Evolutionary conservation across 2,329 filamentous ascomycete genomes (phyloP).

Genomic region (Dactylellina cionopaga): DNA sequence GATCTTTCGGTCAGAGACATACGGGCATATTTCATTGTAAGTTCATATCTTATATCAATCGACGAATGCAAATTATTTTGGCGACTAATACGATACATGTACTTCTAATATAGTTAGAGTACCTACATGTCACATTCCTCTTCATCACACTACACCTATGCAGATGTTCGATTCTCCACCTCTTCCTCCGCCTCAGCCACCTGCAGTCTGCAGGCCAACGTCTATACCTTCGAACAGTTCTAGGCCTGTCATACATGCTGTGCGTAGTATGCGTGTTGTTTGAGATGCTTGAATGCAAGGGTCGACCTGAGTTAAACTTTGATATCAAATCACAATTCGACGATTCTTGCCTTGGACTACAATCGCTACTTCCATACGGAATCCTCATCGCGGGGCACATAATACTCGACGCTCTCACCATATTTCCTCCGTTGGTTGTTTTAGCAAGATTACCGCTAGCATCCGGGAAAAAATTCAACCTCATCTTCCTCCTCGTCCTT

Average conservation of each 20-base stretch:
- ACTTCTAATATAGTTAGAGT: conserved; percentile 13
- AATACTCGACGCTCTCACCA: conserved; percentile 24
- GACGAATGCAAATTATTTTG: background rate
- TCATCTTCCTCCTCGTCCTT: conserved; percentile 28
- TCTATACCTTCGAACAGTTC: conserved; percentile 9
- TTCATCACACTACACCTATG: conserved; percentile 29
- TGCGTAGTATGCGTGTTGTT: background rate
- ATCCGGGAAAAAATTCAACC: conserved; percentile 31
- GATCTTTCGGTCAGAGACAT: conserved; percentile 29
- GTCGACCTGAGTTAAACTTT: background rate
- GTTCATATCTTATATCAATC: background rate
- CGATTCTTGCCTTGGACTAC: conserved; percentile 16
- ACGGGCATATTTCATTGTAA: conserved; percentile 9
- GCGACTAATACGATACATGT: background rate
- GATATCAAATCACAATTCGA: conserved; percentile 14
- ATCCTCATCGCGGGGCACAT: conserved; percentile 28
- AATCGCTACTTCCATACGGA: conserved; percentile 15
- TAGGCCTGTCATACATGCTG: conserved; percentile 12
- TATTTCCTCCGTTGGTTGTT: conserved; percentile 31
- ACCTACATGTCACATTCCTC: conserved; percentile 24
- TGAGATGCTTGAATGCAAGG: conserved; percentile 22
- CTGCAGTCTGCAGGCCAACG: conserved; percentile 15
- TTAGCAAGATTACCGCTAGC: conserved; percentile 12
- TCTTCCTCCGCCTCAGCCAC: conserved; percentile 30
- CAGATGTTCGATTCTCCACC: conserved; percentile 32